Percentiles rank a stretch among this genome's conserved stretches.
phyloP scores from a whole-genome alignment of 768 basidiomycete genomes.

The Dictyophora rubrovolvata region DNA sequence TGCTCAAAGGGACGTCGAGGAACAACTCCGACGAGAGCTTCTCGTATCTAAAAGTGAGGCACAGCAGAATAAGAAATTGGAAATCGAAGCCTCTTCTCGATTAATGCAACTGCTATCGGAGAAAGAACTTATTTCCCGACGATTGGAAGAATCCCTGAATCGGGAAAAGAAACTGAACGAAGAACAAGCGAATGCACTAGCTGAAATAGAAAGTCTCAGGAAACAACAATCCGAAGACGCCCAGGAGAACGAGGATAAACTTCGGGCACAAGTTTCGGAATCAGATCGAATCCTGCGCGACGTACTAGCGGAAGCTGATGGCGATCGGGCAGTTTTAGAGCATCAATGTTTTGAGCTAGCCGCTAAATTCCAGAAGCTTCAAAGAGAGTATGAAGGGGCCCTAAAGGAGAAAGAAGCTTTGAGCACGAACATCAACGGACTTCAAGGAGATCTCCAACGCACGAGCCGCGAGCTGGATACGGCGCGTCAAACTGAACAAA shows the following conservation, averaged over 20 bases:
- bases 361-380: conserved; percentile 48
- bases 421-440: conserved; percentile 54
- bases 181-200: conserved; percentile 59
- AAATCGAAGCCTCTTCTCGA: conserved; percentile 53
- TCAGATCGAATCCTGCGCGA: conserved; percentile 65
- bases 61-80: conserved; percentile 58
- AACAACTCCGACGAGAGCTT: conserved; percentile 53
- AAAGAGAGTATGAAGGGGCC: conserved; percentile 54
- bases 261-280: conserved; percentile 62
- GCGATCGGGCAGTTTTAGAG: conserved; percentile 87
- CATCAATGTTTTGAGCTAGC: conserved; percentile 72
- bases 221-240: conserved; percentile 57
- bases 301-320: conserved; percentile 86
- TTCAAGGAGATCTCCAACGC: conserved; percentile 65
- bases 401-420: conserved; percentile 51
- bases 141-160: conserved; percentile 64
- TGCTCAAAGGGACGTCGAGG: conserved; percentile 50
- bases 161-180: conserved; percentile 67
- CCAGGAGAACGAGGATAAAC: conserved; percentile 67
- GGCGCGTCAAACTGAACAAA: conserved; percentile 52
- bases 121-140: conserved; percentile 59
- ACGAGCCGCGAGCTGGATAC: conserved; percentile 63
- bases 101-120: conserved; percentile 61
- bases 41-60: conserved; percentile 49
- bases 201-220: conserved; percentile 65